These are phyloP conservation scores for Gyromitra esculenta DNA, from an alignment of 2,329 filamentous ascomycete species.

Conservation along the genomic window DNA sequence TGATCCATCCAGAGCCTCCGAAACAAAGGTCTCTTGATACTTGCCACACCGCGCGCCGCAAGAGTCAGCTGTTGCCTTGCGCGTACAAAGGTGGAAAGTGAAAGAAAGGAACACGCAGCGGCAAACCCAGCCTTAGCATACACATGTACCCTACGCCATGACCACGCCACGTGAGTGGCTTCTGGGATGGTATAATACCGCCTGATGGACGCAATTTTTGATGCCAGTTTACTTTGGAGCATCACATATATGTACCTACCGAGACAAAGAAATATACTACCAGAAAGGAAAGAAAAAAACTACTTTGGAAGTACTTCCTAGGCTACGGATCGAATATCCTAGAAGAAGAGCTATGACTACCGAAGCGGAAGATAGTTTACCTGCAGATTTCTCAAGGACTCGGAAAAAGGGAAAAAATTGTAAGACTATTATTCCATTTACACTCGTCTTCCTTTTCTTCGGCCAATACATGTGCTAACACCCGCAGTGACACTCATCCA, in stretches of 20 bases:
- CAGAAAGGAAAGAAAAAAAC: not conserved
- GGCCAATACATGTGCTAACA: not conserved
- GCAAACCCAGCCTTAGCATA: not conserved
- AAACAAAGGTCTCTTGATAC: conserved; percentile 7
- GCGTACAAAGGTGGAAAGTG: not conserved
- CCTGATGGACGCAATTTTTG: not conserved
- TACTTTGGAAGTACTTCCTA: not conserved
- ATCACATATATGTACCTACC: not conserved
- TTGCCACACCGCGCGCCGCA: not conserved
- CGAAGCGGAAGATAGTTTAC: not conserved
- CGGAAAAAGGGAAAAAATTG: not conserved
- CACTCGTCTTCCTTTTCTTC: not conserved
- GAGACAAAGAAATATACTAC: conserved; percentile 1
- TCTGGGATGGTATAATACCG: conserved; percentile 19
- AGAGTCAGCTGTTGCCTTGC: conserved; percentile 12
- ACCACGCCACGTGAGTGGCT: conserved; percentile 17
- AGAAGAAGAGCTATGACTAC: not conserved
- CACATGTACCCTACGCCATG: not conserved
- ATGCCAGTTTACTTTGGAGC: not conserved
- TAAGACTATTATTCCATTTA: not conserved
- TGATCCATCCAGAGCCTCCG: not conserved
- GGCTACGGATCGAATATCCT: not conserved
- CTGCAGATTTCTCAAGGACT: not conserved
- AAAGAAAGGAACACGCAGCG: not conserved
- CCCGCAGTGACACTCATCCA: conserved; percentile 10